Evolutionary conservation across 495 filamentous ascomycete species (phyloP).

Genomic region (Podospora bellae-mahoneyi): DNA sequence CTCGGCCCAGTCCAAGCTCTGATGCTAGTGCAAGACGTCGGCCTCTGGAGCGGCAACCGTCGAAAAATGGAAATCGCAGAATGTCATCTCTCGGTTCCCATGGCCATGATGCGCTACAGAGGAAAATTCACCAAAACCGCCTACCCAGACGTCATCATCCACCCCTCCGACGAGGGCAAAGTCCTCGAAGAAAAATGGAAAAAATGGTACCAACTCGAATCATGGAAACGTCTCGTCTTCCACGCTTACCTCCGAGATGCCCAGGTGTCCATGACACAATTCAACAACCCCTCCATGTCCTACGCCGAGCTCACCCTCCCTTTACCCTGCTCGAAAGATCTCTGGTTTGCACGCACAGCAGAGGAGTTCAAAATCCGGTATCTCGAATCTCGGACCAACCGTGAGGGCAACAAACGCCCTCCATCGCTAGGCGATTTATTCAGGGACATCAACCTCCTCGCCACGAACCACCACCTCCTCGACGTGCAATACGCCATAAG

Average conservation of each 20-base stretch:
- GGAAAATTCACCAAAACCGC: slow-evolving; percentile 44
- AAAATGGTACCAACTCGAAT: slow-evolving; percentile 54
- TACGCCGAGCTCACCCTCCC: slow-evolving; percentile 62
- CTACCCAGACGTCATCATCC: slow-evolving; percentile 45
- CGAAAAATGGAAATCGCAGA: slow-evolving; percentile 68
- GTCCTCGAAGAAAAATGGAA: slow-evolving; percentile 57
- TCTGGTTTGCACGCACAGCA: slow-evolving; percentile 58
- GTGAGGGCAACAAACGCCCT: slow-evolving; percentile 32
- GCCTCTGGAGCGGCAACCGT: slow-evolving; percentile 64
- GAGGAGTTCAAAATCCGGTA: slow-evolving; percentile 56
- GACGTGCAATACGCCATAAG: slow-evolving; percentile 51
- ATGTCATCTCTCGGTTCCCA: slow-evolving; percentile 34
- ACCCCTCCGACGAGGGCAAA: slow-evolving; percentile 45
- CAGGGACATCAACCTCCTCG: slow-evolving; percentile 49
- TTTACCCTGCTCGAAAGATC: slow-evolving; percentile 49
- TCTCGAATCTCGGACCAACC: slow-evolving; percentile 25
- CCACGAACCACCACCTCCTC: slow-evolving; percentile 38
- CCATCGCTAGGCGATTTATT: slow-evolving; percentile 52
- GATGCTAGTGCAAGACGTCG: slow-evolving; percentile 54
- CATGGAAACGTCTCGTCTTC: slow-evolving; percentile 56
- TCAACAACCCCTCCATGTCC: slow-evolving; percentile 56
- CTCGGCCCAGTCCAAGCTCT: slow-evolving; percentile 55
- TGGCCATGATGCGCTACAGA: slow-evolving; percentile 44
- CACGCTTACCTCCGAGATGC: slow-evolving; percentile 57
- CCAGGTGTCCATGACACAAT: slow-evolving; percentile 56